Evolutionary conservation across 2,329 filamentous ascomycete genomes (phyloP).

Genomic region (Grosmannia clavigera): DNA sequence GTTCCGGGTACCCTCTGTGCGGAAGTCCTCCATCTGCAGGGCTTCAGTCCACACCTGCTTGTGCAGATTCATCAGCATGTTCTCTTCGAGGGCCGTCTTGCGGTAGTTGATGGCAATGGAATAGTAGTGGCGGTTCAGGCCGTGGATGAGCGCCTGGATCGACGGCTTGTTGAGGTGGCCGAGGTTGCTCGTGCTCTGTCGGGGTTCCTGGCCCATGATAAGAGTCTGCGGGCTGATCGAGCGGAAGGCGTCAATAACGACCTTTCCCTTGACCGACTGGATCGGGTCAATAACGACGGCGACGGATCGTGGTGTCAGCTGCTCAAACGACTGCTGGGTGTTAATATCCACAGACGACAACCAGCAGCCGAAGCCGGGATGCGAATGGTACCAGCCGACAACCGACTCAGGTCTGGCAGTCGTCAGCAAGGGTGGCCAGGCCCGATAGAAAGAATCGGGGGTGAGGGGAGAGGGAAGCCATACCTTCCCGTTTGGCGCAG

Average conservation of each 20-base stretch:
- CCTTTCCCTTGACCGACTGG: conserved; percentile 98
- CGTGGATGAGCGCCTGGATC: conserved; percentile 98
- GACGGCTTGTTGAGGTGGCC: conserved; percentile 98
- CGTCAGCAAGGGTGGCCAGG: background rate
- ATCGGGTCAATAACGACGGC: conserved; percentile 98
- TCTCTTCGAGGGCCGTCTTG: conserved; percentile 95
- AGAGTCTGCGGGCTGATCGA: conserved; percentile 96
- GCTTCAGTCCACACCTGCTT: conserved; percentile 99
- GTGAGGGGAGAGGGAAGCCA: background rate
- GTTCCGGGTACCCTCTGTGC: conserved; percentile 69
- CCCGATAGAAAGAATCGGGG: too few species aligned
- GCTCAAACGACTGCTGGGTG: conserved; percentile 99
- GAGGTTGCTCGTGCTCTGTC: conserved; percentile 94
- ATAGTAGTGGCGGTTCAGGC: conserved; percentile 97
- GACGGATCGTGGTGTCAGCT: conserved; percentile 90
- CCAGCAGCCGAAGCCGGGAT: conserved; percentile 98
- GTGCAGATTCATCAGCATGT: conserved; percentile 99
- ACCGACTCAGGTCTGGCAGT: conserved; percentile 74
- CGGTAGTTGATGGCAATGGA: conserved; percentile 97
- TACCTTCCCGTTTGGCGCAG: conserved; percentile 91
- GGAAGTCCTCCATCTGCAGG: conserved; percentile 92
- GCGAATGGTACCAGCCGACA: conserved; percentile 98
- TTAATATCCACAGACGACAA: conserved; percentile 98
- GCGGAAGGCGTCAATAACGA: conserved; percentile 97
- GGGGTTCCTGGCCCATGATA: conserved; percentile 95